Evolutionary conservation across 1,139 yeast species (phyloP).

Genomic region (Debaryomyces sp.): DNA sequence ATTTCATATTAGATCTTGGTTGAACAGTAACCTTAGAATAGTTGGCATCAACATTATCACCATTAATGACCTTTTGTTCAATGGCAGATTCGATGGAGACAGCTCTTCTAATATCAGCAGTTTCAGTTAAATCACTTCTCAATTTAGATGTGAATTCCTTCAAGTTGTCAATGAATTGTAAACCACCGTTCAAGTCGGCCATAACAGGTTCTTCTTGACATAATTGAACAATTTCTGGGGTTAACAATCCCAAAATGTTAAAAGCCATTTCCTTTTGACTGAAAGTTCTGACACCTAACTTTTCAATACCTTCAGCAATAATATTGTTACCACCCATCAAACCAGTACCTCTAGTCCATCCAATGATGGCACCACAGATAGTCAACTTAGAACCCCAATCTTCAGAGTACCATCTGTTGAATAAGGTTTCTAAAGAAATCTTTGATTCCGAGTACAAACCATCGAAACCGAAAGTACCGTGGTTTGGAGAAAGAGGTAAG

Average conservation of each 20-base stretch:
- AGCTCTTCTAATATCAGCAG: conserved; percentile 92
- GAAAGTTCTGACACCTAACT: conserved; percentile 94
- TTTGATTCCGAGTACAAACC: conserved; percentile 98
- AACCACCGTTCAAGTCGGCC: conserved; percentile 99
- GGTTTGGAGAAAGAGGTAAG: conserved; percentile 96
- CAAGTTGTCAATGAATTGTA: conserved; percentile 89
- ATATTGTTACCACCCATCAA: conserved; percentile 96
- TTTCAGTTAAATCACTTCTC: conserved; percentile 80
- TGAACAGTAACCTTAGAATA: conserved; percentile 73
- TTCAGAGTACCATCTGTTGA: conserved; percentile 99
- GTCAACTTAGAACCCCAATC: conserved; percentile 95
- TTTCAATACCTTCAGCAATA: conserved; percentile 97
- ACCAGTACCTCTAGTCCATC: conserved; percentile 99
- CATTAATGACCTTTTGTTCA: conserved; percentile 91
- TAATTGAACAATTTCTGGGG: conserved; percentile 80
- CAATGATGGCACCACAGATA: conserved; percentile 96
- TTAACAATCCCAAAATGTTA: conserved; percentile 91
- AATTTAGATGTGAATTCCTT: conserved; percentile 83
- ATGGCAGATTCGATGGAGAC: conserved; percentile 91
- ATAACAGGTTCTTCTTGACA: conserved; percentile 94
- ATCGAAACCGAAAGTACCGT: conserved; percentile 97
- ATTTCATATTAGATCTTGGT: conserved; percentile 95
- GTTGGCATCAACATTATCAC: conserved; percentile 87
- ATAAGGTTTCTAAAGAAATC: conserved; percentile 89
- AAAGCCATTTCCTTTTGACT: conserved; percentile 99